Percentiles rank a stretch among this genome's conserved stretches.
These are phyloP conservation scores for Pholiota adiposa DNA, from an alignment of 1,284 basidiomycete species.

Conservation along the genomic window DNA sequence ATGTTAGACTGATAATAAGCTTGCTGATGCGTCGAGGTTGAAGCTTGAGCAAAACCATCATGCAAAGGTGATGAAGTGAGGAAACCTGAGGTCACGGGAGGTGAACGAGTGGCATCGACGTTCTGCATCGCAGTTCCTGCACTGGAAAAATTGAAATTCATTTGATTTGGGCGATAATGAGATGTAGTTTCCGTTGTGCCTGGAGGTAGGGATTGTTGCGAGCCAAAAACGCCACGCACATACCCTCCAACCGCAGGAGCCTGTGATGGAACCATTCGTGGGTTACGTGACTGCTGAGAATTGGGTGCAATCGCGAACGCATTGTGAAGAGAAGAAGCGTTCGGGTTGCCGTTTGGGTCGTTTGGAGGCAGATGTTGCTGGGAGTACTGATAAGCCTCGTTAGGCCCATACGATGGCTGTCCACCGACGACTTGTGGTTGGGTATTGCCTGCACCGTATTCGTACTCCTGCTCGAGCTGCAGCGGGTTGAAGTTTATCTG, in stretches of 20 bases:
- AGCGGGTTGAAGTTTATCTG: conserved; percentile 33
- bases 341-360: conserved; percentile 7
- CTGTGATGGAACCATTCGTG: conserved; percentile 16
- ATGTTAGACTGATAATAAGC: conserved; percentile 25
- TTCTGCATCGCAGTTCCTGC: conserved; percentile 11
- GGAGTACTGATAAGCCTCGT: conserved; percentile 24
- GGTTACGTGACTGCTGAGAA: conserved; percentile 24
- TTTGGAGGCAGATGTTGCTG: conserved; percentile 21
- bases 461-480: conserved; percentile 45
- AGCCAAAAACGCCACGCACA: conserved; percentile 16
- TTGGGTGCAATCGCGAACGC: conserved; percentile 24
- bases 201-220: conserved; percentile 12
- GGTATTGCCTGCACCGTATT: conserved; percentile 11
- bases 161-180: conserved; percentile 20
- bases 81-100: conserved; percentile 17
- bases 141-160: conserved; percentile 20
- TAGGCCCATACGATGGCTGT: conserved; percentile 15
- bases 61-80: conserved; percentile 29
- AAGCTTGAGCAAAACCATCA: conserved; percentile 25
- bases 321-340: conserved; percentile 28
- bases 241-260: conserved; percentile 11
- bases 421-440: conserved; percentile 20
- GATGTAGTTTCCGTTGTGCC: conserved; percentile 10
- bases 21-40: conserved; percentile 15
- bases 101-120: conserved; percentile 5